Percentiles rank a stretch among this genome's conserved stretches.
Evolutionary conservation across 75 land plant genomes (phyloP).

Genomic region (Chamaecyparis obtusa): DNA sequence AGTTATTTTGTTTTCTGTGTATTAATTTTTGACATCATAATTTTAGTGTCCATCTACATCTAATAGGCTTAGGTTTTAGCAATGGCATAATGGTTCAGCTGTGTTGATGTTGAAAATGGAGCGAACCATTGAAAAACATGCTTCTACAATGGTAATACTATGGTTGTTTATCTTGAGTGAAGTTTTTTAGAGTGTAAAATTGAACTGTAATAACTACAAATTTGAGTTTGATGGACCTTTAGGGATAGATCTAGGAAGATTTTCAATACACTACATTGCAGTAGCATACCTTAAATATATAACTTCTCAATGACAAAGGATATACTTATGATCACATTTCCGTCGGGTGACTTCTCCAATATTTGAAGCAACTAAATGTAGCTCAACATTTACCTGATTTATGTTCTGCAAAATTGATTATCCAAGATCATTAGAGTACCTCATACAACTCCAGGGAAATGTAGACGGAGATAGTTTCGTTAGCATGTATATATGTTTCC

Average conservation of each 20-base stretch:
- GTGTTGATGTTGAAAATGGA: not conserved
- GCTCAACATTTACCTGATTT: not conserved
- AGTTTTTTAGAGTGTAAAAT: not conserved
- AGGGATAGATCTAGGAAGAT: not conserved
- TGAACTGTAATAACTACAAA: not conserved
- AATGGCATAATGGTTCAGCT: not conserved
- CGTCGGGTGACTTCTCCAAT: not conserved
- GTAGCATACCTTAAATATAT: not conserved
- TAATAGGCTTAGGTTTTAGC: not conserved
- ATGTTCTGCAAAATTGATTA: not conserved
- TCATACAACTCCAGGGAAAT: not conserved
- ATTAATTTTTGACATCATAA: not conserved
- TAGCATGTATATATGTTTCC: not conserved
- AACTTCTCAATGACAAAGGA: not conserved
- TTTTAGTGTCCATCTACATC: not conserved
- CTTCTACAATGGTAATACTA: not conserved
- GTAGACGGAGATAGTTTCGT: not conserved
- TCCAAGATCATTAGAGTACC: not conserved
- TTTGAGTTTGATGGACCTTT: not conserved
- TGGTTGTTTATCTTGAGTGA: not conserved
- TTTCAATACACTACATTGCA: not conserved
- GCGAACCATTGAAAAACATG: not conserved
- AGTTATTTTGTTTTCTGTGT: not conserved
- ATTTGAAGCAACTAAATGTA: not conserved
- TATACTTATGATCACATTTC: not conserved